phyloP scores from a whole-genome alignment of 306 rosid genomes.

The Vachellia pachyceras region DNA sequence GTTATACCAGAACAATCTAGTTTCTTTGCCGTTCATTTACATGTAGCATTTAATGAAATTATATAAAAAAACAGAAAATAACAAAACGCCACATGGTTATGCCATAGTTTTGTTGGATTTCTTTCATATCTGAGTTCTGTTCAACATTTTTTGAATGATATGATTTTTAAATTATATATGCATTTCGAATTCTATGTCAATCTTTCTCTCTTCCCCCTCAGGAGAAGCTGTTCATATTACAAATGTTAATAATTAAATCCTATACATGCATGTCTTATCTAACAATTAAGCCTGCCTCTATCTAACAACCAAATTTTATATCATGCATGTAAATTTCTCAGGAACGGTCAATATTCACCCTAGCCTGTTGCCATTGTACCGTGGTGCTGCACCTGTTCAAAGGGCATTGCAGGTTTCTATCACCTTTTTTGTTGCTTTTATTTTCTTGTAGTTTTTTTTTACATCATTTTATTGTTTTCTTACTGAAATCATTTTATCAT shows the following conservation, averaged over 20 bases:
- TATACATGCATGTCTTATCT: background rate
- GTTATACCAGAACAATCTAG: background rate
- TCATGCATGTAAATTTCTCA: slow-evolving; percentile 42
- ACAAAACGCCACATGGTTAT: background rate
- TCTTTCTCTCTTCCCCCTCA: background rate
- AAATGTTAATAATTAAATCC: background rate
- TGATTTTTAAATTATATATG: background rate
- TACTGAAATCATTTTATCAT: background rate
- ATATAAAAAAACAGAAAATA: background rate
- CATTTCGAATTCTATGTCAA: background rate
- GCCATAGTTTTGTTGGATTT: background rate
- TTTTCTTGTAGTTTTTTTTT: slow-evolving; percentile 6
- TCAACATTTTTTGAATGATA: background rate
- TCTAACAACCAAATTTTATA: slow-evolving; percentile 22
- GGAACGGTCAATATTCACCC: slow-evolving; percentile 97
- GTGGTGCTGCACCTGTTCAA: slow-evolving; percentile 99
- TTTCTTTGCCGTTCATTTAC: background rate
- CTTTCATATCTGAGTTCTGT: background rate
- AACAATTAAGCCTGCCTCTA: slow-evolving; percentile 13
- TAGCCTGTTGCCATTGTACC: slow-evolving; percentile 80
- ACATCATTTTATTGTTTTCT: background rate
- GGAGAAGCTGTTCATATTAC: background rate
- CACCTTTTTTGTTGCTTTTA: slow-evolving; percentile 15
- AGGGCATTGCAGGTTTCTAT: slow-evolving; percentile 81
- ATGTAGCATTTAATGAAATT: background rate